These are phyloP conservation scores for Choanephora cucurbitarum DNA, from an alignment of 371 early-diverging fungal genomes.

Conservation along the genomic window DNA sequence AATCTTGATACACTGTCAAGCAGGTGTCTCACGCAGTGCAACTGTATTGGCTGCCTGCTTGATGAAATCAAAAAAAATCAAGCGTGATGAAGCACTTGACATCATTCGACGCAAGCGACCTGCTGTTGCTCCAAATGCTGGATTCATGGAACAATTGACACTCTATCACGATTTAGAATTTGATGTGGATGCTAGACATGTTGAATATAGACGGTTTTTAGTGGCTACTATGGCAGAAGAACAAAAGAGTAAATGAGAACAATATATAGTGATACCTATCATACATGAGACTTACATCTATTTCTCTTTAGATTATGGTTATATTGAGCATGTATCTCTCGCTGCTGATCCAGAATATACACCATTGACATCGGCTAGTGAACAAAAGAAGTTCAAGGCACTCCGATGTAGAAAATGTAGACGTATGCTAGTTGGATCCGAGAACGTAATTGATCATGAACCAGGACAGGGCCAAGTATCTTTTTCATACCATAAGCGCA, in stretches of 20 bases:
- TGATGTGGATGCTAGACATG: slow-evolving; percentile 56
- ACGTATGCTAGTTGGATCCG: slow-evolving; percentile 56
- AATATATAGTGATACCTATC: too few species aligned
- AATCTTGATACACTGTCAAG: slow-evolving; percentile 75
- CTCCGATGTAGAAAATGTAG: slow-evolving; percentile 61
- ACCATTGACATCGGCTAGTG: slow-evolving; percentile 13
- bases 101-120: slow-evolving; percentile 48
- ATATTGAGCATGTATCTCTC: slow-evolving; percentile 51
- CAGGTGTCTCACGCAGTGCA: slow-evolving; percentile 34
- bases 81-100: slow-evolving; percentile 54
- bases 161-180: slow-evolving; percentile 54
- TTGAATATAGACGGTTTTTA: slow-evolving; percentile 74
- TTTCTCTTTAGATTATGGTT: slow-evolving; percentile 29
- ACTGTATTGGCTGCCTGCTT: slow-evolving; percentile 62
- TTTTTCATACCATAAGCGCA: slow-evolving; percentile 73
- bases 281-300: slow-evolving; percentile 5
- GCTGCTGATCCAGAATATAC: slow-evolving; percentile 53
- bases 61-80: slow-evolving; percentile 58
- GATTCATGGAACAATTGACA: slow-evolving; percentile 42
- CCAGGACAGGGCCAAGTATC: slow-evolving; percentile 72
- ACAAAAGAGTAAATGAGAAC: slow-evolving; percentile 57
- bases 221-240: slow-evolving; percentile 59
- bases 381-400: slow-evolving; percentile 26
- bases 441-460: slow-evolving; percentile 72
- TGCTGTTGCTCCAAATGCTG: slow-evolving; percentile 48